Evolutionary conservation across 495 filamentous ascomycete species (phyloP), one percentile per base, ranked within the genome.

Genomic region (Parathielavia appendiculata): DNA sequence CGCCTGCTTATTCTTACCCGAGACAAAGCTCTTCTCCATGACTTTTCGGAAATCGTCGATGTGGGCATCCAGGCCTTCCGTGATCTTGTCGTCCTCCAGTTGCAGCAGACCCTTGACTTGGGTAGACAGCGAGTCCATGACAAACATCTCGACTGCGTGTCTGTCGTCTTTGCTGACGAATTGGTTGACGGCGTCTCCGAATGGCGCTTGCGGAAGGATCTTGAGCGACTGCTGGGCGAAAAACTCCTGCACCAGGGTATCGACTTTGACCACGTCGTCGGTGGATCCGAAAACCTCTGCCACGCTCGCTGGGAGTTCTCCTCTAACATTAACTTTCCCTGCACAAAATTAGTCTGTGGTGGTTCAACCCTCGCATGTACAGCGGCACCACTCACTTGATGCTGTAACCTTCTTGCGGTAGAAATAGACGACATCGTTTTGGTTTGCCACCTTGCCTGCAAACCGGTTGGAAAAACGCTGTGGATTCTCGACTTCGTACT

Each of bases 401-500:
- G 46, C 32, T 34, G 54, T 72, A 40, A 80, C 78, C 71, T 95
- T 96, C 73, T 93, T 96, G 12, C 90, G 83, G 70, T 97, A 84
- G 62, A 95, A 97, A 63, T 93, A 86, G 3, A 99, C 84, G 1
- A 99, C 91, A 62, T 99, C 93, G 63, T 89, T 93, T 1, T 87
- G 83, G 63, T 99, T 99, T 11, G 93, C 93, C 0, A 97, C 93
- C 65, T 86, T 90, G 8, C 84, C 86, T 1, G 86, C 80, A 63
- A 99, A 99, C 5, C 92, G 84, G 70, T 95, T 96, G 0, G 95
- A 97, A 63, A 97, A 97, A 5, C 93, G 84, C 65, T 97, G 93
- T 16, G 93, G 93, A 59, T 99, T 99, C 66, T 97, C 95, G 56
- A 86, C 87, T 57, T 97, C 90, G 63, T 87, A 99, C 44, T 83